Base-by-base conservation (phyloP, 2,329 filamentous ascomycete species). In the Colletotrichum gloeosporioides region DNA sequence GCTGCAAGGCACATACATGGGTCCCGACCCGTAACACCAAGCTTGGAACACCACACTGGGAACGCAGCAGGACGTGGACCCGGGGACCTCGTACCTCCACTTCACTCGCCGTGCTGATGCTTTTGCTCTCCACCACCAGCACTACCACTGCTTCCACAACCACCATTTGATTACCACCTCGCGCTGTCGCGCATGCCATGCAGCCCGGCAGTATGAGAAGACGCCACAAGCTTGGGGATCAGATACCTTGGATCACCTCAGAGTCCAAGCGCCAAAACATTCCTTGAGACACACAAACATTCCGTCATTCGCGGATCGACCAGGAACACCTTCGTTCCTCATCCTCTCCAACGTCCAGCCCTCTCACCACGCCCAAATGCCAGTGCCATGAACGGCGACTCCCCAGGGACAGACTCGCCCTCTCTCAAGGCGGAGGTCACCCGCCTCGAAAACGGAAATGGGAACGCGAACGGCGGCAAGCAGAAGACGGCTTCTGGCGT, bases 361-460 rank as follows among this genome's bases (percentile, higher is more conserved):
- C 18, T 32, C 32, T 32, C 7, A 62, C 27, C 6, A 59, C 16
- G 22, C 12, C 57, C 68, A 25, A 44, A 73, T 53, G 32, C 65
- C 32, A 25, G 36, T 63, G 53, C 49, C 44, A 76, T 76, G 74
- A 76, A 69, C 34, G 64, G 44, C 64, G 57, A 55, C 15, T 59
- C 74, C 27, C 57, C 36, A 63, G 72, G 22, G 8, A 63, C 65
- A 36, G 71, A 68, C n/a, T 39, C 55, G 29, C 36, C 64, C 34
- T 76, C 74, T n/a, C 74, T 76, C 70, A 73, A 53, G 57, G 70
- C 49, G 18, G 70, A 76, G 59, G 74, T 74, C 44, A 31, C 39
- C 13, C 32, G 64, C 16, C n/a, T 65, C 12, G 70, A 76, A 59
- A 65, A 39, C 31, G 29, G 18, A 32, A 8, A 29, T 13, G 59